phyloP scores from a whole-genome alignment of 2,329 filamentous ascomycete species.

The Stemphylium lycopersici region DNA sequence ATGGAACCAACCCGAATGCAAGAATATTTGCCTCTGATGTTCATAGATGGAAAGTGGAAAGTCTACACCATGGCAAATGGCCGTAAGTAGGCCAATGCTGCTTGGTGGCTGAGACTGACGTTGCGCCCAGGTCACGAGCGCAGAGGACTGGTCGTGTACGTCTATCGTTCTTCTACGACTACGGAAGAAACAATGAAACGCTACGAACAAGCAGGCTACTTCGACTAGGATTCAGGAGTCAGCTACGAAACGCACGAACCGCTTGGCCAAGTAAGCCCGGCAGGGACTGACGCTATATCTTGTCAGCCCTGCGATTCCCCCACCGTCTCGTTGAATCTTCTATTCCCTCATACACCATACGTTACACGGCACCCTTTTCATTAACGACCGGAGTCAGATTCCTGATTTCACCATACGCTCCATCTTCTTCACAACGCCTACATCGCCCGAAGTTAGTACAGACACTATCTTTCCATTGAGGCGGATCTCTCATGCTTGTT shows the following conservation, averaged over 20 bases:
- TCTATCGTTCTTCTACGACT: constrained; percentile 15
- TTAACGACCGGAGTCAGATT: too few species aligned
- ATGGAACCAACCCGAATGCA: constrained; percentile 15
- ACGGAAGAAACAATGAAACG: too few species aligned
- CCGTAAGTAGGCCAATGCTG: constrained; percentile 18
- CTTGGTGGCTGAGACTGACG: background rate
- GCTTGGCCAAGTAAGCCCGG: constrained; percentile 15
- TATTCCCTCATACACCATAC: background rate
- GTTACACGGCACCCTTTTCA: background rate
- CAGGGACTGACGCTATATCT: background rate
- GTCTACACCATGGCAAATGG: background rate
- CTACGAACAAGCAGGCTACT: too few species aligned
- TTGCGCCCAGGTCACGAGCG: constrained; percentile 21
- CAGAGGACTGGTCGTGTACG: constrained; percentile 37
- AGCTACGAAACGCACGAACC: background rate
- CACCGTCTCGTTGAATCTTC: too few species aligned
- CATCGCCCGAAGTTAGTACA: too few species aligned
- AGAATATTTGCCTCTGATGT: constrained; percentile 22
- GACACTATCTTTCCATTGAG: too few species aligned
- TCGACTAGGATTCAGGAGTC: too few species aligned
- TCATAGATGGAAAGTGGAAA: constrained; percentile 25
- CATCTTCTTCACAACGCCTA: too few species aligned
- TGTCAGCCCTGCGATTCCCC: background rate
- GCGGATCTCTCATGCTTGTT: too few species aligned
- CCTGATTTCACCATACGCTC: too few species aligned